Evolutionary conservation across 2,329 filamentous ascomycete genomes (phyloP), one percentile per base, ranked within the genome.

Genomic region (Aspergillus bombycis): DNA sequence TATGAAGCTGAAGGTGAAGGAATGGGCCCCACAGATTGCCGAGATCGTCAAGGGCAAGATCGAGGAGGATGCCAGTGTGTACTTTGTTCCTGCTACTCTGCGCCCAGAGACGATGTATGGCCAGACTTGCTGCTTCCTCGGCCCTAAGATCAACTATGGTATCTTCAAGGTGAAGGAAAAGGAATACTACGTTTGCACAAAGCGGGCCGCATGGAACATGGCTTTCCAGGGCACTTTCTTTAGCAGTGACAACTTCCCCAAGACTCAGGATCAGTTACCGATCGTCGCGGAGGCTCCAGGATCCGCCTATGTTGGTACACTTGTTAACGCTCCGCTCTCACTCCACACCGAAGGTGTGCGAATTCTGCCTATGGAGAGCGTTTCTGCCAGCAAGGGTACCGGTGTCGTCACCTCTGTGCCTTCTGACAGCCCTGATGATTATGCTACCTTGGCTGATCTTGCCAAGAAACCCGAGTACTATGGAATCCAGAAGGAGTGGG

Each of bases 21-120:
- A 97, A 75, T 99, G 94, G 94, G 87, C 93, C 1, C 88, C 91
- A 34, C 85, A 89, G 67, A 91, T 93, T 28, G 87, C 88, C 67
- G 86, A 90, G 69, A 82, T 87, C 59, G 80, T 98, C 63, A 86
- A 90, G 76, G 89, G 87, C 68, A 95, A 94, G 81, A 81, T 98
- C 4, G 91, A 94, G 7, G 85, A 89, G 41, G 88, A 86, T 67
- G 90, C 92, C 53, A 91, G 91, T 65, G 90, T 97, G 62, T 98
- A 90, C 82, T 91, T 98, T 72, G 88, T 98, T 14, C 91, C 95
- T 14, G 95, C 95, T 19, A 98, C 95, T 61, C 86, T 99, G 65
- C 87, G 95, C 66, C 93, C 95, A 2, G 95, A 99, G 84, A 99
- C 95, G 41, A 98, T 99, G 94, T 99, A 98, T 76, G 96, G 96